Evolutionary conservation across 257 asterid species (phyloP).

Genomic region (Petrea volubilis): DNA sequence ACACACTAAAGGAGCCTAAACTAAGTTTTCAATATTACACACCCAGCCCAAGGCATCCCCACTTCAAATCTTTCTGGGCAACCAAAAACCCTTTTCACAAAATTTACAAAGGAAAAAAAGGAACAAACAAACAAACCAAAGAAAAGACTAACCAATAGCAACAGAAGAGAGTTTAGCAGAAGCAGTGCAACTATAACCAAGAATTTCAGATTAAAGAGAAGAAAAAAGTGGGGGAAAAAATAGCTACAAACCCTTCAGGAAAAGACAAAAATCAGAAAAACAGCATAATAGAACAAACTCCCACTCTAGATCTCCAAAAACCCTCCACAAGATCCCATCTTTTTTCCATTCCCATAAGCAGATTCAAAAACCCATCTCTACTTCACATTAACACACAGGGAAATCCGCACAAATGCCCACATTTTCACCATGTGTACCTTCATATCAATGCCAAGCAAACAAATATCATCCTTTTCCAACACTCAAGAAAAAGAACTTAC

Average conservation of each 20-base stretch:
- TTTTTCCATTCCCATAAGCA: constrained; percentile 24
- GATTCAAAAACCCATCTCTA: constrained; percentile 30
- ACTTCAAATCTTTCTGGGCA: constrained; percentile 14
- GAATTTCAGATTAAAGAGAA: constrained; percentile 1
- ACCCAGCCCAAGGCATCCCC: background rate
- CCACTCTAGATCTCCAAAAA: constrained; percentile 35
- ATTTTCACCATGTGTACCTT: constrained; percentile 18
- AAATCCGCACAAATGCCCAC: constrained; percentile 28
- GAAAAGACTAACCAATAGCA: background rate
- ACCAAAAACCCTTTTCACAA: constrained; percentile 18
- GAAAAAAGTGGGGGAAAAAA: no score
- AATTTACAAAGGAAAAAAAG: background rate
- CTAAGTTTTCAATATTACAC: constrained; percentile 19
- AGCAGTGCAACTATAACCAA: background rate
- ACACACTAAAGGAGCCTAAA: constrained; percentile 16
- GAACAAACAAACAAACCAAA: constrained; percentile 15
- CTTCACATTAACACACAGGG: constrained; percentile 16
- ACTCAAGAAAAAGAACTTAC: constrained; percentile 28
- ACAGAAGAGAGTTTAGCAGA: constrained; percentile 1
- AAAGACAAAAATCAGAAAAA: constrained; percentile 19
- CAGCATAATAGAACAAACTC: background rate
- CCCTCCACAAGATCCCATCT: constrained; percentile 34
- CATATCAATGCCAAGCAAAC: background rate
- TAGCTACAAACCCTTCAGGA: background rate
- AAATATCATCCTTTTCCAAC: background rate